These are phyloP conservation scores for Dactylellina parvicollis DNA, from an alignment of 2,329 filamentous ascomycete species.

Conservation along the genomic window DNA sequence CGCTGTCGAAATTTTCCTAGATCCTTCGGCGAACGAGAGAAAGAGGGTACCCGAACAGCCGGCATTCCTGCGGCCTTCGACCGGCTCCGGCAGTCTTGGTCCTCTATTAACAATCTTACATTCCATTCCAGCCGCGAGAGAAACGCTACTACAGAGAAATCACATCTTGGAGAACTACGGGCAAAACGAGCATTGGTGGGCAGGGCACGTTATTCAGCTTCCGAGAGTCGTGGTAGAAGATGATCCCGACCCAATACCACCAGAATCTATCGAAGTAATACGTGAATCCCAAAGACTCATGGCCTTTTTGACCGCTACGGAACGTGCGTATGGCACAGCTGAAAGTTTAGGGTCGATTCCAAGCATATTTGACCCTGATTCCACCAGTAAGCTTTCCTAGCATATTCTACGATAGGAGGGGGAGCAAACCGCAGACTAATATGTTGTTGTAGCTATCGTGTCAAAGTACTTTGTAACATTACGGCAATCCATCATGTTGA, in stretches of 20 bases:
- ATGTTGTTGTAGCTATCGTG: conserved; percentile 29
- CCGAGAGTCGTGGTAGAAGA: conserved; percentile 56
- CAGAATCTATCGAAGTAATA: conserved; percentile 53
- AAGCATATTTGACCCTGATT: conserved; percentile 43
- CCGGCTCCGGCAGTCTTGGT: conserved; percentile 53
- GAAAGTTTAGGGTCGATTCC: conserved; percentile 54
- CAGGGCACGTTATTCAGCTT: conserved; percentile 56
- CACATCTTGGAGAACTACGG: conserved; percentile 55
- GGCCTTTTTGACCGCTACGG: conserved; percentile 57
- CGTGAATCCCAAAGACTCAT: conserved; percentile 57
- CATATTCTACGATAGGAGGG: background rate
- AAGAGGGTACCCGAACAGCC: conserved; percentile 55
- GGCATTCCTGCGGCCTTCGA: conserved; percentile 57
- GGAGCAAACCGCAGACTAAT: background rate
- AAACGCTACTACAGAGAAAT: conserved; percentile 54
- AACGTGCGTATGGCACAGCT: conserved; percentile 57
- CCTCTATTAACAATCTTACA: conserved; percentile 57
- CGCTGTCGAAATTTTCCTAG: conserved; percentile 57
- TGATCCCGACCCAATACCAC: conserved; percentile 41
- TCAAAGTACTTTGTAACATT: conserved; percentile 54
- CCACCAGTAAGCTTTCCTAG: conserved; percentile 29
- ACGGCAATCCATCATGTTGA: conserved; percentile 24
- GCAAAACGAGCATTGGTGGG: conserved; percentile 57
- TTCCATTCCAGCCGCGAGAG: conserved; percentile 56
- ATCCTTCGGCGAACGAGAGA: conserved; percentile 55